Conservation (phyloP, 2,329 filamentous ascomycete species). For the Colletotrichum orbiculare region DNA sequence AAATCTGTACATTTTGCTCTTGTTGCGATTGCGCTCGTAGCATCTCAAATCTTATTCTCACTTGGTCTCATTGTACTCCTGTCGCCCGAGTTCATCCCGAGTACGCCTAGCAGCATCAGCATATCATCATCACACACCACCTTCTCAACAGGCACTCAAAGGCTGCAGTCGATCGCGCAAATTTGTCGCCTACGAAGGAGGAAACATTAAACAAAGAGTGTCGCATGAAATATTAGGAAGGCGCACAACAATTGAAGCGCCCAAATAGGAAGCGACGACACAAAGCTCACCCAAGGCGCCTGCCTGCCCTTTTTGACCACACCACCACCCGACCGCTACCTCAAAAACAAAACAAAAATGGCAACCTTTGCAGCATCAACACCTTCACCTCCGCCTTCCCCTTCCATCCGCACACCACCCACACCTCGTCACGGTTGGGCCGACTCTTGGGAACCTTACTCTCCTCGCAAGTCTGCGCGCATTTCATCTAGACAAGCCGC, state of each 20-base stretch:
- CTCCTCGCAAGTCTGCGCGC: slow-evolving; percentile 75
- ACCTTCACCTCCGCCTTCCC: slow-evolving; percentile 67
- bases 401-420: slow-evolving; percentile 71
- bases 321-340: not conserved
- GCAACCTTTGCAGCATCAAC: slow-evolving; percentile 57
- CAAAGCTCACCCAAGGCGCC: slow-evolving; percentile 15
- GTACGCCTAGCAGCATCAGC: not conserved
- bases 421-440: slow-evolving; percentile 75
- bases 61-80: slow-evolving; percentile 6
- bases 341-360: slow-evolving; percentile 19
- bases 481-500: slow-evolving; percentile 66
- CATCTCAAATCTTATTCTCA: slow-evolving; percentile 10
- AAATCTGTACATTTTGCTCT: slow-evolving; percentile 6
- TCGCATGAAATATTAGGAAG: too few relatives aligned
- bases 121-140: slow-evolving; percentile 5
- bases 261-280: slow-evolving; percentile 21
- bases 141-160: not conserved
- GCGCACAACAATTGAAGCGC: too few relatives aligned
- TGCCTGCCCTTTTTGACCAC: slow-evolving; percentile 14
- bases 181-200: too few relatives aligned
- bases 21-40: slow-evolving; percentile 13
- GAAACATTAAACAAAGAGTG: too few relatives aligned
- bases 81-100: slow-evolving; percentile 15
- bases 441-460: slow-evolving; percentile 79
- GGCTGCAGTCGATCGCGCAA: too few relatives aligned